phyloP scores from a whole-genome alignment of 345 rosid species.

The Populus deltoides region DNA sequence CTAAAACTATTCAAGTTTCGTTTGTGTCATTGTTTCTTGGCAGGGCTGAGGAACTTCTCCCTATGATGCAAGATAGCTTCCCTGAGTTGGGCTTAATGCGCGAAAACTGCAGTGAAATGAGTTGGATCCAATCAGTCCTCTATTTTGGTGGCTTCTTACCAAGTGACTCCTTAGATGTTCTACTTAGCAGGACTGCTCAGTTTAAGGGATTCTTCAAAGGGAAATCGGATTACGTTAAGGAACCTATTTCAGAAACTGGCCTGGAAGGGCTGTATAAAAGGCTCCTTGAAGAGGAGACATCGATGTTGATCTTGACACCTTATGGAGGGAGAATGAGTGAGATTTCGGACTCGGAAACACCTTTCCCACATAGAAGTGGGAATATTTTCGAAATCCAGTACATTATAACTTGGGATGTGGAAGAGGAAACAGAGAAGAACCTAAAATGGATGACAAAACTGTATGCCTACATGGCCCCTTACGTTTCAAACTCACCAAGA shows the following conservation, averaged over 20 bases:
- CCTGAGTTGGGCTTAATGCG: slow-evolving; percentile 9
- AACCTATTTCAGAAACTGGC: slow-evolving; percentile 13
- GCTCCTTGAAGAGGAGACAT: not conserved
- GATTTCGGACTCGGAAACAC: slow-evolving; percentile 15
- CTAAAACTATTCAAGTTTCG: not conserved
- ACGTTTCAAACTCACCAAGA: slow-evolving; percentile 16
- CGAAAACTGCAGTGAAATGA: slow-evolving; percentile 5
- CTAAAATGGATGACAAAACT: slow-evolving; percentile 8
- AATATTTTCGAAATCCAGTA: slow-evolving; percentile 16
- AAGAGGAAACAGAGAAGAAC: not conserved
- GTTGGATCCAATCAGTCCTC: slow-evolving; percentile 10
- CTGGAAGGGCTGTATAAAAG: slow-evolving; percentile 7
- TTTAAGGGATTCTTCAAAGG: not conserved
- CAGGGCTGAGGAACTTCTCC: not conserved
- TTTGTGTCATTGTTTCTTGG: slow-evolving; percentile 7
- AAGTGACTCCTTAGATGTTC: not conserved
- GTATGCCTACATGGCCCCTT: slow-evolving; percentile 7
- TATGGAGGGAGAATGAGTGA: slow-evolving; percentile 24
- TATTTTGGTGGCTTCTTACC: not conserved
- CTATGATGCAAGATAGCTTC: slow-evolving; percentile 3
- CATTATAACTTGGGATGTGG: slow-evolving; percentile 7
- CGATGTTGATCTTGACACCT: slow-evolving; percentile 1
- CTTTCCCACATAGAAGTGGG: slow-evolving; percentile 18
- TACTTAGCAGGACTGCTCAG: not conserved
- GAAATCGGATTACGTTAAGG: slow-evolving; percentile 15